Percentiles rank a stretch among this genome's conserved stretches.
phyloP scores from a whole-genome alignment of 1,284 basidiomycete genomes.

The Marasmius fiardii region DNA sequence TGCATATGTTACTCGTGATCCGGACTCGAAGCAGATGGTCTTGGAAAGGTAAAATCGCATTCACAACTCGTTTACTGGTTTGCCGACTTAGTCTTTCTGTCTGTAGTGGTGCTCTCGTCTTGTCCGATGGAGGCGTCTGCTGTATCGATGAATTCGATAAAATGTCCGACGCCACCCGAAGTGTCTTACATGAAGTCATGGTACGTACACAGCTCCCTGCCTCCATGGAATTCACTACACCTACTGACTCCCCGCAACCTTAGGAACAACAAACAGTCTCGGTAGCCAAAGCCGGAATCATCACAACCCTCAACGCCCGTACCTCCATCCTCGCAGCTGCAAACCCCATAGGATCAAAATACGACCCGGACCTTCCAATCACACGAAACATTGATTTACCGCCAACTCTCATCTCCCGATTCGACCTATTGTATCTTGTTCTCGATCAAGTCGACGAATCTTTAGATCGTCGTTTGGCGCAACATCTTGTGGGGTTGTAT shows the following conservation, averaged over 20 bases:
- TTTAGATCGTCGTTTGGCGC: slow-evolving; percentile 86
- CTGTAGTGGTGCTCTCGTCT: slow-evolving; percentile 90
- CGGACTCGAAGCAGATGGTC: slow-evolving; percentile 96
- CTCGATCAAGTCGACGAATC: slow-evolving; percentile 93
- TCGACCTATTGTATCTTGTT: slow-evolving; percentile 97
- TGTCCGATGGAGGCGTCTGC: slow-evolving; percentile 97
- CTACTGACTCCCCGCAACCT: neutral
- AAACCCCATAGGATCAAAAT: slow-evolving; percentile 95
- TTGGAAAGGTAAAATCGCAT: slow-evolving; percentile 74
- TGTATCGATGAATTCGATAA: slow-evolving; percentile 99
- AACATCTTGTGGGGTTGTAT: slow-evolving; percentile 92
- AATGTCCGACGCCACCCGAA: slow-evolving; percentile 96
- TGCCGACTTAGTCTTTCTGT: neutral
- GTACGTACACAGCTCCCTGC: slow-evolving; percentile 53
- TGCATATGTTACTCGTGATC: slow-evolving; percentile 96
- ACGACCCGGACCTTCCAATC: slow-evolving; percentile 87
- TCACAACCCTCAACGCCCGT: slow-evolving; percentile 95
- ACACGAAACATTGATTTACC: slow-evolving; percentile 90
- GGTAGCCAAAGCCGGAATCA: slow-evolving; percentile 99
- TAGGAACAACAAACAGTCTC: slow-evolving; percentile 99
- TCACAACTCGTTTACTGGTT: neutral
- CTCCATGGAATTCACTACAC: neutral
- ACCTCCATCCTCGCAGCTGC: slow-evolving; percentile 97
- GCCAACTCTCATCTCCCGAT: slow-evolving; percentile 96
- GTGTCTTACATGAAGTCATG: slow-evolving; percentile 99